Evolutionary conservation across 371 early-diverging fungal species (phyloP).

Genomic region (Mucor indicus): DNA sequence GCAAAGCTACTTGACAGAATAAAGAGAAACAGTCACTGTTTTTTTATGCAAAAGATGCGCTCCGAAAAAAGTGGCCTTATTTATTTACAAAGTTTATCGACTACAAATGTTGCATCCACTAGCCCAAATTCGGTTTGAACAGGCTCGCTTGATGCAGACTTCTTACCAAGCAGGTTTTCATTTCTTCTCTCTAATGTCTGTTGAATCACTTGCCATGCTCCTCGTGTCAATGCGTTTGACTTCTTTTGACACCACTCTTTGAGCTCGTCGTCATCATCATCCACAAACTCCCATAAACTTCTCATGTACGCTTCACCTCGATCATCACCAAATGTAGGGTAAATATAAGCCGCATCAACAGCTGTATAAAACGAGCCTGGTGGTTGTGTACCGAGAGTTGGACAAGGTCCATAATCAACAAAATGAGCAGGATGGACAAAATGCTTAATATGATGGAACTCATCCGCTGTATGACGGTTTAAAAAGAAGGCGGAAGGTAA

Average conservation of each 20-base stretch:
- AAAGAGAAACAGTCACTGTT: no score
- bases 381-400: constrained; percentile 44
- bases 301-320: constrained; percentile 63
- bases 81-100: constrained; percentile 19
- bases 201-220: constrained; percentile 28
- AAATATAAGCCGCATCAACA: constrained; percentile 47
- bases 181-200: constrained; percentile 14
- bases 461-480: constrained; percentile 33
- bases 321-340: constrained; percentile 60
- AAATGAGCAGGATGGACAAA: constrained; percentile 41
- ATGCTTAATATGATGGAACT: constrained; percentile 35
- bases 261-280: constrained; percentile 27
- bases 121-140: constrained; percentile 36
- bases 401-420: constrained; percentile 55
- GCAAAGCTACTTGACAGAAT: no score
- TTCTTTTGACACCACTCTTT: not conserved
- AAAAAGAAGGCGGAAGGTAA: constrained; percentile 43
- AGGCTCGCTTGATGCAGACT: not conserved
- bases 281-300: constrained; percentile 60
- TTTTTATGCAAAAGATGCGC: no score
- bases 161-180: constrained; percentile 4
- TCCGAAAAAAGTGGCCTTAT: no score
- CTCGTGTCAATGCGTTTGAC: constrained; percentile 20
- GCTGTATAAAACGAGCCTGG: constrained; percentile 50
- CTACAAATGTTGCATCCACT: constrained; percentile 23